These are phyloP conservation scores for Erodium moschatum DNA, from an alignment of 441 rosid species.

Conservation along the genomic window DNA sequence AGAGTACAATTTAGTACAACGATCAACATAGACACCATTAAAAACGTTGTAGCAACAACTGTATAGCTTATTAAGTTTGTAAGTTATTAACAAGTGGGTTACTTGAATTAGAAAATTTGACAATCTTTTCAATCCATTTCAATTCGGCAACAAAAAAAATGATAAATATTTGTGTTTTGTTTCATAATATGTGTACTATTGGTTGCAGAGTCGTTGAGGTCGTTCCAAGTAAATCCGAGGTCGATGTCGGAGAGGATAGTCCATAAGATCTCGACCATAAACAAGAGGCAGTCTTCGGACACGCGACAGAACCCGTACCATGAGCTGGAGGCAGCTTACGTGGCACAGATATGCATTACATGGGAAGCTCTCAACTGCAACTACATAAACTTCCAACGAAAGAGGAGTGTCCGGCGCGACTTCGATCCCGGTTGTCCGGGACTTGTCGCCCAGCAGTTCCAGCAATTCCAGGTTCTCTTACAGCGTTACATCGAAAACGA, in stretches of 20 bases:
- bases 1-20: too few relatives aligned
- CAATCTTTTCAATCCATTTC: too few relatives aligned
- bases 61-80: too few relatives aligned
- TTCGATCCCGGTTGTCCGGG: slow-evolving; percentile 67
- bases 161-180: neutral
- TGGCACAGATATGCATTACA: slow-evolving; percentile 80
- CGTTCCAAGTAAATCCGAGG: slow-evolving; percentile 67
- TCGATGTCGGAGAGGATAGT: slow-evolving; percentile 81
- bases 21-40: too few relatives aligned
- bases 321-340: slow-evolving; percentile 74
- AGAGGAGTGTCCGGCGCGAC: slow-evolving; percentile 37
- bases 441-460: slow-evolving; percentile 66
- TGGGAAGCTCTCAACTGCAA: slow-evolving; percentile 96
- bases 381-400: slow-evolving; percentile 63
- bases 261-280: slow-evolving; percentile 47
- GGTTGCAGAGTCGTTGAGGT: slow-evolving; percentile 55
- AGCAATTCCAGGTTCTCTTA: slow-evolving; percentile 78
- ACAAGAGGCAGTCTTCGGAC: slow-evolving; percentile 35
- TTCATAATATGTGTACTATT: neutral
- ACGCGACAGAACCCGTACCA: slow-evolving; percentile 61
- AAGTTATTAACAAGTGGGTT: too few relatives aligned
- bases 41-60: too few relatives aligned
- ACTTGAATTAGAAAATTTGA: too few relatives aligned
- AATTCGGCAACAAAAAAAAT: too few relatives aligned
- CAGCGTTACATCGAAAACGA: slow-evolving; percentile 84